These are phyloP conservation scores for Leptographium radiaticola DNA, from an alignment of 2,329 filamentous ascomycete genomes.

Conservation along the genomic window DNA sequence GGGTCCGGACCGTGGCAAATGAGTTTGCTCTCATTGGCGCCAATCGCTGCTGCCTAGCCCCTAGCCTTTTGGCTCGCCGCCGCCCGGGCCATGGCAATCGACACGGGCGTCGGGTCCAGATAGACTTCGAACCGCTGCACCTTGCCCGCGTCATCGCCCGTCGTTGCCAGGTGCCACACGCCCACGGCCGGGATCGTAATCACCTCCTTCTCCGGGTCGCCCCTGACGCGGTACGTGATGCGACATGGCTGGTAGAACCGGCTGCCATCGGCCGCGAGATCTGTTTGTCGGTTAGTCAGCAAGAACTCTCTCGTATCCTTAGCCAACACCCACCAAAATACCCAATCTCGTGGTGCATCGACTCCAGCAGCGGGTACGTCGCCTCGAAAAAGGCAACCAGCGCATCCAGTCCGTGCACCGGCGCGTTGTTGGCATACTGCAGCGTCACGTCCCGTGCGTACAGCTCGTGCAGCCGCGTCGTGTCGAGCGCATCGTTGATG, in stretches of 20 bases:
- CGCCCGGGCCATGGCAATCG: too few relatives aligned
- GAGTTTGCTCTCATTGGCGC: too few relatives aligned
- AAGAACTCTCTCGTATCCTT: neutral
- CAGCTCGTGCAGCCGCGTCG: neutral
- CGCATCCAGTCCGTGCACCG: neutral
- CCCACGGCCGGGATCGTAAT: neutral
- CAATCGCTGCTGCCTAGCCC: too few relatives aligned
- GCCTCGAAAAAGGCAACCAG: neutral
- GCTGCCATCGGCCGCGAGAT: neutral
- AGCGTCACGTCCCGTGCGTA: neutral
- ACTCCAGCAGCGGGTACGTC: neutral
- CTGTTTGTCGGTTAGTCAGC: neutral
- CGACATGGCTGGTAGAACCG: neutral
- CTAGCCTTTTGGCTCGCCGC: too few relatives aligned
- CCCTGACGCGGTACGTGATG: neutral
- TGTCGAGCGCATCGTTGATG: neutral
- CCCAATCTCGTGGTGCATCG: neutral
- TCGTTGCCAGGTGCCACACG: neutral
- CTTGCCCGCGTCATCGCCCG: neutral
- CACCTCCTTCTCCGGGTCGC: neutral
- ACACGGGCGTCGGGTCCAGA: neutral
- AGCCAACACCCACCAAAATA: neutral
- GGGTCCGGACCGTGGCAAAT: too few relatives aligned
- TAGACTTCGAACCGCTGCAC: neutral
- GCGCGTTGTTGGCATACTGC: neutral